Conservation (phyloP, 2,329 filamentous ascomycete genomes). For the Paraconiothyrium brasiliense region DNA sequence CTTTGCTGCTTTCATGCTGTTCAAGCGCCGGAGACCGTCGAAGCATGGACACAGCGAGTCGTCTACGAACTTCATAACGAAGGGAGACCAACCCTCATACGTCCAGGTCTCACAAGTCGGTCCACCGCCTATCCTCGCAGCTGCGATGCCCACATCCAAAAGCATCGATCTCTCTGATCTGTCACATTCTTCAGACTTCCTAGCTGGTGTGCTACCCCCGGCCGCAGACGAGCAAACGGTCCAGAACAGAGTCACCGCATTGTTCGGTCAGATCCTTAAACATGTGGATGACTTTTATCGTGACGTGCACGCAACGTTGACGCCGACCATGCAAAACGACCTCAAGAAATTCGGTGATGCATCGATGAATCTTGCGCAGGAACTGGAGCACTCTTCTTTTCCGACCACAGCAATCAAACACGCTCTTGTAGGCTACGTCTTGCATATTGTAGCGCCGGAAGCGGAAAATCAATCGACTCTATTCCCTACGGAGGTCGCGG, state of each 20-base stretch:
- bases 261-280: slow-evolving; percentile 40
- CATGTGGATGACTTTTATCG: slow-evolving; percentile 47
- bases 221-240: slow-evolving; percentile 35
- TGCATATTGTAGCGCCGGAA: slow-evolving; percentile 33
- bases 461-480: slow-evolving; percentile 26
- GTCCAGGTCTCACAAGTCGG: slow-evolving; percentile 38
- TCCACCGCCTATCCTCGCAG: slow-evolving; percentile 15
- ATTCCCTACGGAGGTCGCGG: slow-evolving; percentile 37
- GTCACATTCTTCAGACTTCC: slow-evolving; percentile 23
- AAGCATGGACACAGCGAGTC: slow-evolving; percentile 22
- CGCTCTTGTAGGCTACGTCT: slow-evolving; percentile 37
- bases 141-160: slow-evolving; percentile 18
- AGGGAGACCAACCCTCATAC: slow-evolving; percentile 33
- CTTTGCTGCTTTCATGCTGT: slow-evolving; percentile 37
- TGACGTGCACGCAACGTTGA: slow-evolving; percentile 46
- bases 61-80: slow-evolving; percentile 39
- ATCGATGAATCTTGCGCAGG: slow-evolving; percentile 33
- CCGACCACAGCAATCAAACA: slow-evolving; percentile 44
- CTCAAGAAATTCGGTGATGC: slow-evolving; percentile 37
- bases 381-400: slow-evolving; percentile 35
- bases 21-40: slow-evolving; percentile 33
- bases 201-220: slow-evolving; percentile 35
- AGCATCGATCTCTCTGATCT: slow-evolving; percentile 19
- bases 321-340: slow-evolving; percentile 43
- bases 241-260: slow-evolving; percentile 25